These are phyloP conservation scores for Colletotrichum trifolii DNA, from an alignment of 2,329 filamentous ascomycete genomes.

Conservation along the genomic window DNA sequence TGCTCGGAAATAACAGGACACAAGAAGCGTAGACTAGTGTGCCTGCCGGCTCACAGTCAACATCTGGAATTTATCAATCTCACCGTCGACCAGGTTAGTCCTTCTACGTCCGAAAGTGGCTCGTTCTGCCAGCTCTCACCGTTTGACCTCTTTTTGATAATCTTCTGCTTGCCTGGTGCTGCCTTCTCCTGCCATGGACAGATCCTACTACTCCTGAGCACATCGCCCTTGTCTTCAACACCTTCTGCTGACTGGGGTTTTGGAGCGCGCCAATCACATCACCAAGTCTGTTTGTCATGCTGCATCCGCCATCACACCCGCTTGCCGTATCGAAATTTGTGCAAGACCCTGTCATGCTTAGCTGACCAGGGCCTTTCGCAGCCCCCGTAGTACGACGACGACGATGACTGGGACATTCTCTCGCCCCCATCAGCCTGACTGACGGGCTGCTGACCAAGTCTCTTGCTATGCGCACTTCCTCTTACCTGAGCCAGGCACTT, in stretches of 20 bases:
- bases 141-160: no score
- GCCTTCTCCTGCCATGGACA: no score
- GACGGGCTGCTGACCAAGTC: conserved; percentile 12
- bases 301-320: neutral
- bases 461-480: neutral
- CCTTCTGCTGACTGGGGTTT: neutral
- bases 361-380: neutral
- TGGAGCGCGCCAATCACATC: conserved; percentile 25
- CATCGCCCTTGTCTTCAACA: neutral
- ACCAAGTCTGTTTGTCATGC: conserved; percentile 23
- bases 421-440: conserved; percentile 1
- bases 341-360: neutral
- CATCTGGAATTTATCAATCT: neutral
- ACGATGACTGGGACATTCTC: conserved; percentile 1
- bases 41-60: neutral
- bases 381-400: conserved; percentile 21
- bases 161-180: no score
- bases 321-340: no score
- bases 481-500: neutral
- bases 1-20: conserved; percentile 12
- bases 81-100: neutral
- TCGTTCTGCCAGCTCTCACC: no score
- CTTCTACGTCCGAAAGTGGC: no score
- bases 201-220: neutral
- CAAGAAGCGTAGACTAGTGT: neutral